Conservation (phyloP, 371 early-diverging fungal genomes). For the Chytridiales sp. region DNA sequence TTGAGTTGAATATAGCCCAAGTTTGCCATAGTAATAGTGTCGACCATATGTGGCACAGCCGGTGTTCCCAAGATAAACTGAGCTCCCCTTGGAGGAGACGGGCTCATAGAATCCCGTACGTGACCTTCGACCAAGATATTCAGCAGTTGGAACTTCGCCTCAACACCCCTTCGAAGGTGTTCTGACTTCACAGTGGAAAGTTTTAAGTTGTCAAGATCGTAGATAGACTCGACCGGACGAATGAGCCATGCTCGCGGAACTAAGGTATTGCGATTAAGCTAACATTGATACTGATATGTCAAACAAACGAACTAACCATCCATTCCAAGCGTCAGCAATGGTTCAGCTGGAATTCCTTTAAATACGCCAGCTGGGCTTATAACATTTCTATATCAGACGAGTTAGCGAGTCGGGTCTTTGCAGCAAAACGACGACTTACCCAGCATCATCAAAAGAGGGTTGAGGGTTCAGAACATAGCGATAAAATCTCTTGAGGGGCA, state of each 20-base stretch:
- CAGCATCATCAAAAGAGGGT: constrained; percentile 59
- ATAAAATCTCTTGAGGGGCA: constrained; percentile 84
- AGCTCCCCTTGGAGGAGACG: constrained; percentile 80
- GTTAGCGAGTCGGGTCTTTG: not conserved
- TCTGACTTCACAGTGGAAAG: constrained; percentile 42
- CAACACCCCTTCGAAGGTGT: constrained; percentile 61
- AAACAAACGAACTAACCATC: constrained; percentile 51
- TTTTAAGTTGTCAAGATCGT: constrained; percentile 91
- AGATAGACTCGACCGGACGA: constrained; percentile 69
- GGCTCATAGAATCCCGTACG: constrained; percentile 64
- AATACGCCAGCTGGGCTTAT: constrained; percentile 56
- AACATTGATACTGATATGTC: not conserved
- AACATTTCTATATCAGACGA: not conserved
- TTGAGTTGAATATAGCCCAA: constrained; percentile 93
- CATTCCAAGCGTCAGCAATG: constrained; percentile 82
- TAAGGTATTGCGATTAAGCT: not conserved
- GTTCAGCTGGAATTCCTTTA: constrained; percentile 67
- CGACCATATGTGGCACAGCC: constrained; percentile 52
- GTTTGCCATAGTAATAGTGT: constrained; percentile 96
- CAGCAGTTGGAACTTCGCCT: constrained; percentile 77
- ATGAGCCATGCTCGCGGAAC: constrained; percentile 79
- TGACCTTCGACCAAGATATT: constrained; percentile 86
- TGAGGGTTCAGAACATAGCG: constrained; percentile 74
- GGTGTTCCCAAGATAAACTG: constrained; percentile 82
- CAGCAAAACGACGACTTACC: constrained; percentile 31